Evolutionary conservation across 345 rosid genomes (phyloP).

Genomic region (Moricandia moricandioides): DNA sequence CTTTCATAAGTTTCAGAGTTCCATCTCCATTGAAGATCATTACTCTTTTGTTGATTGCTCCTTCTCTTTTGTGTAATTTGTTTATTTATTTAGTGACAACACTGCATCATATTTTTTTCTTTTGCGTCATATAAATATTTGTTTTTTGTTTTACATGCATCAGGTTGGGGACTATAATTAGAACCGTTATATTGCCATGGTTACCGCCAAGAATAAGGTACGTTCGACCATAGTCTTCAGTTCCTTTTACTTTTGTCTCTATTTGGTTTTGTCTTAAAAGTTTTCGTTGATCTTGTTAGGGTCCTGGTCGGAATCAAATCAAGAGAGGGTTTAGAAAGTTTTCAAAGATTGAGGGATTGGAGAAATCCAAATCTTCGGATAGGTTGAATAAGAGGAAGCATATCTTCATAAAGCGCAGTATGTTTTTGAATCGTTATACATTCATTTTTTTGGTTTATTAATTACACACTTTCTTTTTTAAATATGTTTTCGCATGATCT

Average conservation of each 20-base stretch:
- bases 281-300: constrained; percentile 35
- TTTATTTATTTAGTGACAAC: too few species aligned
- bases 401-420: constrained; percentile 82
- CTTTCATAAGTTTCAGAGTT: neutral
- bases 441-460: neutral
- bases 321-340: constrained; percentile 48
- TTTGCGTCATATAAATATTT: neutral
- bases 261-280: neutral
- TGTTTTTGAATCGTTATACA: constrained; percentile 25
- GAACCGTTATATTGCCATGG: constrained; percentile 5
- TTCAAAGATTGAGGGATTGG: neutral
- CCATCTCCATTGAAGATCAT: neutral
- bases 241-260: neutral
- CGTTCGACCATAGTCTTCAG: neutral
- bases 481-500: constrained; percentile 34
- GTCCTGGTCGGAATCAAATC: constrained; percentile 36
- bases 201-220: constrained; percentile 27
- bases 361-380: constrained; percentile 32
- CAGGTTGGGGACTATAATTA: neutral
- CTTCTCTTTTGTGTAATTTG: neutral
- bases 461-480: neutral
- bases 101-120: neutral
- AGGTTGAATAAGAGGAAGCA: constrained; percentile 56
- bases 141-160: neutral
- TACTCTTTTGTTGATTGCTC: neutral